Conservation (phyloP, 2,329 filamentous ascomycete species). For the Chalara sp. region DNA sequence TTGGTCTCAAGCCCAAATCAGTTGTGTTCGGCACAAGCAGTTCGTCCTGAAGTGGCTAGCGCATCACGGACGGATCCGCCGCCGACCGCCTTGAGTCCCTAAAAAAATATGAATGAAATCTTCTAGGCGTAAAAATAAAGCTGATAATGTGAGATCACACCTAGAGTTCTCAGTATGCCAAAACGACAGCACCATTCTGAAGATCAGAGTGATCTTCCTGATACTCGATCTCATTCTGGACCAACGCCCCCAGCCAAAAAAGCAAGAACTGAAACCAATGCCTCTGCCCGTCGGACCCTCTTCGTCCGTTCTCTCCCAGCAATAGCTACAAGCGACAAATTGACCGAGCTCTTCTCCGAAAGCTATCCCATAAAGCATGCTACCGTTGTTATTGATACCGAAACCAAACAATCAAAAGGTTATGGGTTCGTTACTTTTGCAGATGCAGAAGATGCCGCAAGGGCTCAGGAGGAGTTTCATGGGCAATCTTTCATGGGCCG, state of each 20-base stretch:
- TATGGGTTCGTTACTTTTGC: conserved; percentile 97
- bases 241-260: conserved; percentile 42
- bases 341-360: conserved; percentile 88
- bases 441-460: conserved; percentile 81
- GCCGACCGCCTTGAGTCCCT: too few relatives aligned
- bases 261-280: conserved; percentile 47
- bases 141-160: too few relatives aligned
- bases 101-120: too few relatives aligned
- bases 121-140: too few relatives aligned
- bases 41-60: too few relatives aligned
- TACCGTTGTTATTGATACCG: conserved; percentile 79
- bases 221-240: conserved; percentile 10
- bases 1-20: too few relatives aligned
- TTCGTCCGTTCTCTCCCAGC: conserved; percentile 85
- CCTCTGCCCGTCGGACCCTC: conserved; percentile 54
- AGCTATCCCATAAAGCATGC: conserved; percentile 94
- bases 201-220: conserved; percentile 13
- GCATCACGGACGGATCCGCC: too few relatives aligned
- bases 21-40: too few relatives aligned
- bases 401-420: conserved; percentile 81
- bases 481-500: conserved; percentile 71
- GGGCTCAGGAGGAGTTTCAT: conserved; percentile 76
- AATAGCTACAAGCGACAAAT: conserved; percentile 69
- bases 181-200: conserved; percentile 22
- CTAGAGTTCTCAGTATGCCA: conserved; percentile 1